These are phyloP conservation scores for Ophiostoma himal-ulmi DNA, from an alignment of 2,329 filamentous ascomycete species.

Conservation along the genomic window DNA sequence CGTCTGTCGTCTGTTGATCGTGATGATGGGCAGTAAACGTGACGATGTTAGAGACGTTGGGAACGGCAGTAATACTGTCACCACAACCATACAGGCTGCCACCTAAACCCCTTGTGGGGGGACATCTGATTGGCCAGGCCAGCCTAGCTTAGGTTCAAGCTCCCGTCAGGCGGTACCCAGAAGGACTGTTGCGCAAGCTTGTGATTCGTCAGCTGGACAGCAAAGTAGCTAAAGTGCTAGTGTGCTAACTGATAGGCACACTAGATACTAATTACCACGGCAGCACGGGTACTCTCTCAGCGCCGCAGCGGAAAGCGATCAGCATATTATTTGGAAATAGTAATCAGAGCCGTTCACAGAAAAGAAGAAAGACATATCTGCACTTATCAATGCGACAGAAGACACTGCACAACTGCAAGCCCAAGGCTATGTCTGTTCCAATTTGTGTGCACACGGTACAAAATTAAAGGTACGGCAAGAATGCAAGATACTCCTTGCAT, in stretches of 20 bases:
- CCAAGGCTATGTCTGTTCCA: not conserved
- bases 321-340: not conserved
- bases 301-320: not conserved
- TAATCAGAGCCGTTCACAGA: not conserved
- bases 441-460: not conserved
- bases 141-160: constrained; percentile 2
- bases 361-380: not conserved
- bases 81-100: constrained; percentile 9
- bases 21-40: not conserved
- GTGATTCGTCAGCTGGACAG: constrained; percentile 17
- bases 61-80: not conserved
- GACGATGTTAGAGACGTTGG: not conserved
- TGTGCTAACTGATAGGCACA: no score
- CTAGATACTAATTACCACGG: no score
- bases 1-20: not conserved
- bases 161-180: constrained; percentile 13
- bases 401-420: not conserved
- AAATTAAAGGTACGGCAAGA: not conserved
- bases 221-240: not conserved
- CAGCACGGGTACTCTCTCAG: no score
- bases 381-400: not conserved
- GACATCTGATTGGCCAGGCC: constrained; percentile 17
- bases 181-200: constrained; percentile 14
- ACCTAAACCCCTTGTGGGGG: constrained; percentile 1
- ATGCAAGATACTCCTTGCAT: not conserved